phyloP scores from a whole-genome alignment of 805 yeast genomes.

The Candida corydali region DNA sequence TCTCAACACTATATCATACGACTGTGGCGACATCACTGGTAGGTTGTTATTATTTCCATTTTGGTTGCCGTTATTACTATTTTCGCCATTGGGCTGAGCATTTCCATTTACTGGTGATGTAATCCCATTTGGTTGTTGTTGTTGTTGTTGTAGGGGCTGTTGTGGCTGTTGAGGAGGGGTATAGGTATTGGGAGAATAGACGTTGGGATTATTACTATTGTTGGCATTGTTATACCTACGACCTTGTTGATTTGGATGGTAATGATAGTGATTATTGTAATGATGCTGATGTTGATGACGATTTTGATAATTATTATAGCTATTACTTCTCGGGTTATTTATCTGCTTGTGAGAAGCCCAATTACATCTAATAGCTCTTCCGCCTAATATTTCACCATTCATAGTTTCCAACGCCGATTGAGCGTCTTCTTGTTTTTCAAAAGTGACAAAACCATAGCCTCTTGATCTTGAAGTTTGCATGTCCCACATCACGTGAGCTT shows the following conservation, averaged over 20 bases:
- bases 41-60: constrained; percentile 8
- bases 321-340: constrained; percentile 15
- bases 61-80: constrained; percentile 11
- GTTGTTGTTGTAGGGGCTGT: constrained; percentile 3
- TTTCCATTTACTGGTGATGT: not conserved
- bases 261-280: constrained; percentile 7
- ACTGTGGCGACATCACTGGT: constrained; percentile 46
- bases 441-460: constrained; percentile 89
- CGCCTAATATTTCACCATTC: constrained; percentile 71
- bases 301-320: constrained; percentile 13
- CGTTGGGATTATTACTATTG: no score
- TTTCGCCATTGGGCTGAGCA: constrained; percentile 6
- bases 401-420: constrained; percentile 65
- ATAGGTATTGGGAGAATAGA: constrained; percentile 6
- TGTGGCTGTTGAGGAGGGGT: constrained; percentile 5
- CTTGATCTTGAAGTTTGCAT: constrained; percentile 90
- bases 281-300: constrained; percentile 14
- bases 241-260: no score
- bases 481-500: constrained; percentile 97
- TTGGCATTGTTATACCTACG: constrained; percentile 12
- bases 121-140: constrained; percentile 6
- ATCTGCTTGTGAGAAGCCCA: constrained; percentile 78
- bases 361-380: constrained; percentile 76
- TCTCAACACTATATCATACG: constrained; percentile 66
- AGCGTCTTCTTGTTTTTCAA: constrained; percentile 63